Conservation (phyloP, 805 yeast genomes). For the Monosporozyma unispora region DNA sequence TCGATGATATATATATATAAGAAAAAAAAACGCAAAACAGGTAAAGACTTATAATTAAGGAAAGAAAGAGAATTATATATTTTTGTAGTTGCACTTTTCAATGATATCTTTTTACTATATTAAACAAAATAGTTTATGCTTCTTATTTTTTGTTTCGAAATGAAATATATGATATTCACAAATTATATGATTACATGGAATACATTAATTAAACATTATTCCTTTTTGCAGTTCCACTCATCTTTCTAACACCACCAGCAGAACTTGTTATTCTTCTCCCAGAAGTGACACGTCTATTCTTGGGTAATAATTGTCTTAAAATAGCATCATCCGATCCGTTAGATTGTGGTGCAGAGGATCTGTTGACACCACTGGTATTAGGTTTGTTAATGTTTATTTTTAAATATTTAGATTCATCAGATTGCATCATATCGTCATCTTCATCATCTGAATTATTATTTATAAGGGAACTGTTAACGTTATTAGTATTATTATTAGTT, state of each 20-base stretch:
- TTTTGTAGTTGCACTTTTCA: background rate
- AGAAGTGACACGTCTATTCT: conserved; percentile 24
- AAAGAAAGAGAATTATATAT: background rate
- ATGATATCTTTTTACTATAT: background rate
- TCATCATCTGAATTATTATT: conserved; percentile 12
- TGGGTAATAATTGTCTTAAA: conserved; percentile 25
- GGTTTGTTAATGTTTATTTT: conserved; percentile 19
- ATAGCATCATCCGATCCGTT: conserved; percentile 14
- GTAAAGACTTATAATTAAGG: background rate
- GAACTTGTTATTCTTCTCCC: conserved; percentile 29
- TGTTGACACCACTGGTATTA: conserved; percentile 4
- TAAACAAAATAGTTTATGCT: background rate
- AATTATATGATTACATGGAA: background rate
- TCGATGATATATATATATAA: background rate
- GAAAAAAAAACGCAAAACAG: background rate
- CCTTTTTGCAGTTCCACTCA: conserved; percentile 27
- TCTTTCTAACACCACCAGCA: conserved; percentile 28
- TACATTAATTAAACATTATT: background rate
- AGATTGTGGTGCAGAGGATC: conserved; percentile 7
- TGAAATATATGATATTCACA: background rate
- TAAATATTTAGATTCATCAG: conserved; percentile 13
- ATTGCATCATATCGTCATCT: conserved; percentile 11
- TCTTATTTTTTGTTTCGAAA: background rate
- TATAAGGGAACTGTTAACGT: conserved; percentile 4
- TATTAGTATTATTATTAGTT: conserved; percentile 5